These are phyloP conservation scores for Botryotinia narcissicola DNA, from an alignment of 2,329 filamentous ascomycete species.

Conservation along the genomic window DNA sequence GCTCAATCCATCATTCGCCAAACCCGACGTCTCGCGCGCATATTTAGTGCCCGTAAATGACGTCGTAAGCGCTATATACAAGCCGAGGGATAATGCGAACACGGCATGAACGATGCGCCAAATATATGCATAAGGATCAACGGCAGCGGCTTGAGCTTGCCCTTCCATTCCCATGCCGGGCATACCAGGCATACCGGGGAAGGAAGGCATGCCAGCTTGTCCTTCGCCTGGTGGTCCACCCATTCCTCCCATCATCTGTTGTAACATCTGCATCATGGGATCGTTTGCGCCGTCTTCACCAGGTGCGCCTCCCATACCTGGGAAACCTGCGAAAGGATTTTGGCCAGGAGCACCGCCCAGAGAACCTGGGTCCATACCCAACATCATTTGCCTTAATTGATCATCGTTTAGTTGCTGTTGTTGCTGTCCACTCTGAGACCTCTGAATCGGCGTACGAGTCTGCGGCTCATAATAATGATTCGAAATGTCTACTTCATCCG, in stretches of 20 bases:
- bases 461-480: conserved; percentile 64
- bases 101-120: conserved; percentile 75
- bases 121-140: conserved; percentile 49
- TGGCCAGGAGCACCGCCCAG: conserved; percentile 28
- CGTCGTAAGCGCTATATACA: conserved; percentile 67
- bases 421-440: conserved; percentile 33
- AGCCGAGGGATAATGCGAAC: conserved; percentile 65
- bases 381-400: conserved; percentile 64
- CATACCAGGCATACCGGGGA: conserved; percentile 42
- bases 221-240: conserved; percentile 41
- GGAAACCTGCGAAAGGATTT: conserved; percentile 26
- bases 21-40: conserved; percentile 37
- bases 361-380: conserved; percentile 49
- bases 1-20: conserved; percentile 34
- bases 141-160: conserved; percentile 37
- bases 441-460: conserved; percentile 42
- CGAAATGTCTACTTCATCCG: conserved; percentile 76
- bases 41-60: conserved; percentile 66
- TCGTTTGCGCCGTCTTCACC: conserved; percentile 46
- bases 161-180: conserved; percentile 11
- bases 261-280: conserved; percentile 72
- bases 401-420: conserved; percentile 49
- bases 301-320: conserved; percentile 32
- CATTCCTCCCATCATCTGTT: conserved; percentile 63
- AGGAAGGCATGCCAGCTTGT: conserved; percentile 38